Evolutionary conservation across 2,329 filamentous ascomycete genomes (phyloP).

Genomic region (Pyrenochaeta sp.): DNA sequence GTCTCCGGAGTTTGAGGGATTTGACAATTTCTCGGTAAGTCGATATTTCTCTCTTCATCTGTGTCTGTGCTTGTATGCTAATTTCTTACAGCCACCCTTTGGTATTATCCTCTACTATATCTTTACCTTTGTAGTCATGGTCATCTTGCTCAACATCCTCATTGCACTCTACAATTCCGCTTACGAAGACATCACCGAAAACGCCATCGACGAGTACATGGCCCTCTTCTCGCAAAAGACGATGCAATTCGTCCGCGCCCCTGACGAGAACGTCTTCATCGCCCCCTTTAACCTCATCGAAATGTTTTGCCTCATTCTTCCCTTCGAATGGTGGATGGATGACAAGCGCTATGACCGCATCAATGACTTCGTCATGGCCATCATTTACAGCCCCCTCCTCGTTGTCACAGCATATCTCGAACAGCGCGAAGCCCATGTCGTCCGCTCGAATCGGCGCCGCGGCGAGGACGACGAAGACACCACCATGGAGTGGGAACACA

Average conservation of each 20-base stretch:
- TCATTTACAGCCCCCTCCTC: conserved; percentile 84
- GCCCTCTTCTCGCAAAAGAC: conserved; percentile 93
- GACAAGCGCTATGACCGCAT: conserved; percentile 75
- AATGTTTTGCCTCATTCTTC: conserved; percentile 77
- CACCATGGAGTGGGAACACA: conserved; percentile 92
- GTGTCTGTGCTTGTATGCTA: conserved; percentile 4
- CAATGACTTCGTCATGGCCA: conserved; percentile 87
- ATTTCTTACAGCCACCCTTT: conserved; percentile 70
- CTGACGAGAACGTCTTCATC: conserved; percentile 98
- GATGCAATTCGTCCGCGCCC: conserved; percentile 94
- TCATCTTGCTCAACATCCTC: conserved; percentile 90
- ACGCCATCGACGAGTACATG: conserved; percentile 94
- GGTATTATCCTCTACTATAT: conserved; percentile 96
- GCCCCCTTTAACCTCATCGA: conserved; percentile 95
- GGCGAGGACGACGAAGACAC: conserved; percentile 91
- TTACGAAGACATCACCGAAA: conserved; percentile 91
- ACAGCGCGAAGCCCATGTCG: conserved; percentile 58
- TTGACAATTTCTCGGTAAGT: conserved; percentile 78
- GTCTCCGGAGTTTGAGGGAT: conserved; percentile 86
- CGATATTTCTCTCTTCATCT: background rate
- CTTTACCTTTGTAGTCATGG: conserved; percentile 97
- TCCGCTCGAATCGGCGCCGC: conserved; percentile 75
- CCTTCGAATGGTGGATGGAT: conserved; percentile 96
- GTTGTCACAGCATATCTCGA: conserved; percentile 74
- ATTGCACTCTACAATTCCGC: conserved; percentile 97